phyloP scores from a whole-genome alignment of 495 filamentous ascomycete genomes.

The Glonium stellatum region DNA sequence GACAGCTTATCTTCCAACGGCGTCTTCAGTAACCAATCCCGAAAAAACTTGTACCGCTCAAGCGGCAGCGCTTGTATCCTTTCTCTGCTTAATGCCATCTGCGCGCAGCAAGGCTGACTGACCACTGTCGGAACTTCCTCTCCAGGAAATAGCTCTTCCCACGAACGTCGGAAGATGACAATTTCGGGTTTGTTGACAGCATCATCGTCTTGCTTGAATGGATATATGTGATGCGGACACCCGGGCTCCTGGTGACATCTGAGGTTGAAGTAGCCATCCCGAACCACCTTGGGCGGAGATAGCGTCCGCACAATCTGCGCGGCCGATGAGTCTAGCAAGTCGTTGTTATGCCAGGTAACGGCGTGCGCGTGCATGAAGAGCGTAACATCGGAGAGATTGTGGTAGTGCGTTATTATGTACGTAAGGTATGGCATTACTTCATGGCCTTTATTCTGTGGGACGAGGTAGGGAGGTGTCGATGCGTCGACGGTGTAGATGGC shows the following conservation, averaged over 20 bases:
- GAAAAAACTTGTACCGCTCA: constrained; percentile 4
- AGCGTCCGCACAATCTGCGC: not conserved
- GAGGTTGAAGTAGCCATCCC: constrained; percentile 11
- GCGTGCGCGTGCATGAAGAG: constrained; percentile 7
- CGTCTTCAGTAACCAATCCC: constrained; percentile 10
- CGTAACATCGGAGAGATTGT: constrained; percentile 6
- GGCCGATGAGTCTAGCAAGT: not conserved
- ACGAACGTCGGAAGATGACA: not conserved
- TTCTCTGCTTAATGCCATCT: constrained; percentile 8
- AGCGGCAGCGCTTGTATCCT: constrained; percentile 2
- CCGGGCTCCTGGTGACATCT: constrained; percentile 9
- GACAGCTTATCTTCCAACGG: constrained; percentile 1
- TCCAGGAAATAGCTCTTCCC: constrained; percentile 6
- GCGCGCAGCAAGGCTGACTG: constrained; percentile 7
- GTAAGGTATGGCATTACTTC: constrained; percentile 7
- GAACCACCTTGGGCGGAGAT: constrained; percentile 5
- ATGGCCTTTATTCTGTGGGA: constrained; percentile 11
- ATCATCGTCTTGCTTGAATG: not conserved
- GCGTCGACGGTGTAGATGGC: constrained; percentile 9
- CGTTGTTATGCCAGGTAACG: constrained; percentile 7
- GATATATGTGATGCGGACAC: constrained; percentile 7
- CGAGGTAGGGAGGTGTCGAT: not conserved
- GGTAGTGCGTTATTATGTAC: constrained; percentile 9
- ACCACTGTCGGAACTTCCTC: constrained; percentile 5
- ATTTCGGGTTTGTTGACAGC: constrained; percentile 2